Percentiles rank a stretch among this genome's conserved stretches.
These are phyloP conservation scores for Colletotrichum shisoi DNA, from an alignment of 2,329 filamentous ascomycete species.

Conservation along the genomic window DNA sequence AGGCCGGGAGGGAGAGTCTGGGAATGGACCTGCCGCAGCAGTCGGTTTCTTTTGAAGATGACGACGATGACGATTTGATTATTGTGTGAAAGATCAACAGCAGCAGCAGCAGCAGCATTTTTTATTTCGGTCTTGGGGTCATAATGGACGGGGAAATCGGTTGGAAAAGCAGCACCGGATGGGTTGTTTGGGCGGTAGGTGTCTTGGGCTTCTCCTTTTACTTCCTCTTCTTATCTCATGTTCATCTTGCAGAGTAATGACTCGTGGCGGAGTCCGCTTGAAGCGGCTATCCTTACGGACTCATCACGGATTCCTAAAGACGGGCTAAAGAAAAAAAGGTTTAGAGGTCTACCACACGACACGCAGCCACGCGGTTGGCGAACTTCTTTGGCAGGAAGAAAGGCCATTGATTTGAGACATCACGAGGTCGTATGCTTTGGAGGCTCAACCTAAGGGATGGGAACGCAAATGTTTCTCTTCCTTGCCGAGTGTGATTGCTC, in stretches of 20 bases:
- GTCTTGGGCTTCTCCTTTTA: conserved; percentile 4
- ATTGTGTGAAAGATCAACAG: conserved; percentile 44
- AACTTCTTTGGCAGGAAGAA: not conserved
- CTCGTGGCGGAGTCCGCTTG: conserved; percentile 26
- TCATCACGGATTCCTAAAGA: conserved; percentile 13
- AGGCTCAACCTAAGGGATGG: not conserved
- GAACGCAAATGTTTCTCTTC: not conserved
- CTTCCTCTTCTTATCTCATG: too few species aligned
- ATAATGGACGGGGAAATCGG: conserved; percentile 1
- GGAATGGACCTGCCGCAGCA: conserved; percentile 56
- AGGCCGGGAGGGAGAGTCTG: conserved; percentile 78
- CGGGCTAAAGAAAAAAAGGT: not conserved
- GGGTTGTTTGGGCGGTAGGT: conserved; percentile 6
- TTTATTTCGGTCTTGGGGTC: conserved; percentile 7
- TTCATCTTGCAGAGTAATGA: conserved; percentile 1
- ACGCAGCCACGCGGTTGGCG: not conserved
- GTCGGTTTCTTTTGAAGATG: conserved; percentile 45
- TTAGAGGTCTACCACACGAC: not conserved
- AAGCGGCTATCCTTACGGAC: conserved; percentile 18
- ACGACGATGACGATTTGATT: conserved; percentile 61
- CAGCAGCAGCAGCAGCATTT: not conserved
- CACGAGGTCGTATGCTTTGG: too few species aligned
- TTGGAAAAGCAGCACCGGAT: not conserved
- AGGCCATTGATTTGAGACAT: not conserved
- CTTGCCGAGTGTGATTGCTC: too few species aligned